Base-by-base conservation (phyloP, 2,329 filamentous ascomycete genomes). In the Pestalotiopsis sp. region DNA sequence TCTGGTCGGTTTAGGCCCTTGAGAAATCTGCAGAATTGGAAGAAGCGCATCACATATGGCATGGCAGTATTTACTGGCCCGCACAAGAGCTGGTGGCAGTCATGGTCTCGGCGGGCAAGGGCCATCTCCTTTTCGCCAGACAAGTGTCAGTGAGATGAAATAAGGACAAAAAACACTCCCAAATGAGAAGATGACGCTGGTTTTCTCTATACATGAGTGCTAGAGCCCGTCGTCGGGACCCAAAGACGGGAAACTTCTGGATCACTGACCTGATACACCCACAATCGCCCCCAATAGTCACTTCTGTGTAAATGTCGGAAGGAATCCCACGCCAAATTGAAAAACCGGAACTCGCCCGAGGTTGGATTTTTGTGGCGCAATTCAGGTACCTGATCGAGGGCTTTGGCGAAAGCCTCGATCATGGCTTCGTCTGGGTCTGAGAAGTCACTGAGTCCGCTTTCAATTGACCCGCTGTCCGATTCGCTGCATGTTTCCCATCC, bases 281-380 rank as follows among this genome's bases (percentile, higher is more conserved):
- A 45, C 13, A 45, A 4, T 17, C 41, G 41, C 4, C 4, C 5
- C 41, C 41, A 45, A 17, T 45, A 45, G 41, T 14, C 41, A 17
- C 5, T 45, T 0, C 0, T 0, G 13, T 45, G 2, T 6, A 45
- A 45, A 4, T 45, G 1, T 4, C 4, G 0, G 1, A 45, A 4
- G 13, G 41, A 0, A 13, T 17, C 41, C 41, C 41, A 45, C 41
- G 45, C 45, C 20, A 0, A 9, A 52, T 12, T 52, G 2, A 17
- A 6, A n/a, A 3, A 4, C 1, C 2, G 9, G 31, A 1, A 36
- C 2, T 36, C 0, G 31, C 31, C 0, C 0, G 31, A 36, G 31
- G 31, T 36, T 9, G 31, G 9, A 36, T 0, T 9, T 36, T 36
- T 45, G 41, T 45, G 20, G 45, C 3, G 14, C 4, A 52, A 36